A percentile compares a stretch with the other conserved stretches of the same genome.
Evolutionary conservation across 306 rosid genomes (phyloP).

Genomic region (Argentina anserina): DNA sequence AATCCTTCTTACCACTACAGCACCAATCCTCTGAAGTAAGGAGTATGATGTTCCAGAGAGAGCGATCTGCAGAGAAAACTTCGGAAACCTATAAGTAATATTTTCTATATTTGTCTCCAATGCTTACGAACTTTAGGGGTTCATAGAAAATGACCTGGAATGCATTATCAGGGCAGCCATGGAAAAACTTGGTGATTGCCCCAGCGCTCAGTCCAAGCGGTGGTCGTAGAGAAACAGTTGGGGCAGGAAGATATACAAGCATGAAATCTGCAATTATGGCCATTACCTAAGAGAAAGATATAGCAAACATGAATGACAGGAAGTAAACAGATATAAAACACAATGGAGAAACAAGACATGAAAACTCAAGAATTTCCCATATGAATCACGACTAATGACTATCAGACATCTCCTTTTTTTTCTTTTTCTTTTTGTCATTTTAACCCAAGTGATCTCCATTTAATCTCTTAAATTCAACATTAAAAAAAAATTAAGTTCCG

Average conservation of each 20-base stretch:
- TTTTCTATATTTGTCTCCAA: background rate
- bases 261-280: constrained; percentile 94
- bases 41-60: constrained; percentile 41
- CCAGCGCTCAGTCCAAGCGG: constrained; percentile 71
- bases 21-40: constrained; percentile 44
- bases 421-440: too few species aligned
- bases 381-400: background rate
- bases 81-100: constrained; percentile 15
- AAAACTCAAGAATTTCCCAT: background rate
- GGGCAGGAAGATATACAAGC: constrained; percentile 93
- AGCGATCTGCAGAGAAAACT: constrained; percentile 30
- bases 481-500: background rate
- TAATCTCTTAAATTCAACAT: background rate
- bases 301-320: background rate
- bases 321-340: constrained; percentile 1
- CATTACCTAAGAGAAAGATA: constrained; percentile 58
- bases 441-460: background rate
- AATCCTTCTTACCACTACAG: constrained; percentile 56
- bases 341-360: background rate
- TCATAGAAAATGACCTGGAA: constrained; percentile 58
- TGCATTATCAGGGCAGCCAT: constrained; percentile 95
- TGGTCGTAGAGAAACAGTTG: constrained; percentile 78
- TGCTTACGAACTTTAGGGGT: constrained; percentile 5
- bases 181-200: constrained; percentile 70
- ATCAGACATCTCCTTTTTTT: background rate